These are phyloP conservation scores for Lactarius quietus DNA, from an alignment of 768 basidiomycete species.

Conservation along the genomic window DNA sequence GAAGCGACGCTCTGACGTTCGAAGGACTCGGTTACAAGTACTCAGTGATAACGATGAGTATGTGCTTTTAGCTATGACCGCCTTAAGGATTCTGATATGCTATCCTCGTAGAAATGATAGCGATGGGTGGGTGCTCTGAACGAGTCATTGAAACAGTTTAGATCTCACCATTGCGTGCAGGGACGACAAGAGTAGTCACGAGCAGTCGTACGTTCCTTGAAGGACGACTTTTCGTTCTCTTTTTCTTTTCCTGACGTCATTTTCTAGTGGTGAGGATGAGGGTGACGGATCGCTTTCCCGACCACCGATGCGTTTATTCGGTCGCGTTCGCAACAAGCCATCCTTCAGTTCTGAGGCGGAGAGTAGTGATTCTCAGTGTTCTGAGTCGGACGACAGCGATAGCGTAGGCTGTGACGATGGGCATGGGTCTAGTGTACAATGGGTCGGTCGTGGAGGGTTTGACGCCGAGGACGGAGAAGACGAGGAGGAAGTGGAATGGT, in stretches of 20 bases:
- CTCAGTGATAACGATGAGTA: conserved; percentile 12
- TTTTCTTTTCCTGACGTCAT: background rate
- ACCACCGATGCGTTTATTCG: conserved; percentile 16
- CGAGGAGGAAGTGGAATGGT: background rate
- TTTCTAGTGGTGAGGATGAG: background rate
- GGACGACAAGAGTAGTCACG: background rate
- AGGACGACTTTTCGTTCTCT: too few species aligned
- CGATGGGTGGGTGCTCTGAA: conserved; percentile 12
- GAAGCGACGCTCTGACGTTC: background rate
- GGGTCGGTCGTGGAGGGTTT: background rate
- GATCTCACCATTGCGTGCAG: background rate
- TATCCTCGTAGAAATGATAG: background rate
- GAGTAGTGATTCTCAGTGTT: background rate
- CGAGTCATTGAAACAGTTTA: background rate
- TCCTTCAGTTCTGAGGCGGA: background rate
- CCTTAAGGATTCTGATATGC: background rate
- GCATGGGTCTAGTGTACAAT: background rate
- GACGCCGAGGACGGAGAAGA: background rate
- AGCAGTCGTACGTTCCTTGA: conserved; percentile 15
- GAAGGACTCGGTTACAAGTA: conserved; percentile 8
- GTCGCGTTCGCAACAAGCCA: background rate
- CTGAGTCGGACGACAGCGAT: conserved; percentile 2
- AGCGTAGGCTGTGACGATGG: background rate
- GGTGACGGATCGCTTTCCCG: conserved; percentile 5
- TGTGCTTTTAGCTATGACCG: background rate